These are phyloP conservation scores for Gillenia trifoliata DNA, from an alignment of 306 rosid genomes.

Conservation along the genomic window DNA sequence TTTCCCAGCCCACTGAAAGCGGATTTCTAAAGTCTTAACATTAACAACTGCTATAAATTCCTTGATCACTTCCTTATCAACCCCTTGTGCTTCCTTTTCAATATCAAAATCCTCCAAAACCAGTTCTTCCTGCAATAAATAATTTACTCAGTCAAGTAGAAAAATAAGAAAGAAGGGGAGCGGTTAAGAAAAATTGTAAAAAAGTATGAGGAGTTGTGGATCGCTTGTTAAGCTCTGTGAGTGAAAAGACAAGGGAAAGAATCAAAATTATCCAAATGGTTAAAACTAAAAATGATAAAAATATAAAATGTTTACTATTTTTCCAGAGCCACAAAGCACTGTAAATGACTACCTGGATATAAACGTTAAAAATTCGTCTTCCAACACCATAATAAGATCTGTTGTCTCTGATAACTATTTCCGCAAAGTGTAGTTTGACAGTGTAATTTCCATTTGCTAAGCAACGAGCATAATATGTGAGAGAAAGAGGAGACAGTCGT, in stretches of 20 bases:
- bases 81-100: constrained; percentile 10
- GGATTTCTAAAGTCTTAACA: constrained; percentile 36
- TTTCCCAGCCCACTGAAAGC: constrained; percentile 63
- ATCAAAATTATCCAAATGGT: not conserved
- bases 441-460: constrained; percentile 60
- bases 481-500: constrained; percentile 47
- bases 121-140: constrained; percentile 1
- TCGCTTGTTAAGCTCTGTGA: not conserved
- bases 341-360: constrained; percentile 45
- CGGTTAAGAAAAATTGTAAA: not conserved
- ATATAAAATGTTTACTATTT: not conserved
- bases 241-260: not conserved
- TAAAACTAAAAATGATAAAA: not conserved
- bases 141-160: not conserved
- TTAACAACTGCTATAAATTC: constrained; percentile 30
- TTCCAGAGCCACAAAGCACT: not conserved
- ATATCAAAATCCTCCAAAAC: constrained; percentile 17
- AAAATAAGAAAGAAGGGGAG: not conserved
- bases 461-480: constrained; percentile 56
- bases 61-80: constrained; percentile 10
- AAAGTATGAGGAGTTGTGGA: not conserved
- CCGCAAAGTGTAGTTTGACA: constrained; percentile 54
- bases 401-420: constrained; percentile 41
- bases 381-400: constrained; percentile 50
- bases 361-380: constrained; percentile 53